Conservation (phyloP, 345 rosid genomes). For the Aurinia saxatilis region DNA sequence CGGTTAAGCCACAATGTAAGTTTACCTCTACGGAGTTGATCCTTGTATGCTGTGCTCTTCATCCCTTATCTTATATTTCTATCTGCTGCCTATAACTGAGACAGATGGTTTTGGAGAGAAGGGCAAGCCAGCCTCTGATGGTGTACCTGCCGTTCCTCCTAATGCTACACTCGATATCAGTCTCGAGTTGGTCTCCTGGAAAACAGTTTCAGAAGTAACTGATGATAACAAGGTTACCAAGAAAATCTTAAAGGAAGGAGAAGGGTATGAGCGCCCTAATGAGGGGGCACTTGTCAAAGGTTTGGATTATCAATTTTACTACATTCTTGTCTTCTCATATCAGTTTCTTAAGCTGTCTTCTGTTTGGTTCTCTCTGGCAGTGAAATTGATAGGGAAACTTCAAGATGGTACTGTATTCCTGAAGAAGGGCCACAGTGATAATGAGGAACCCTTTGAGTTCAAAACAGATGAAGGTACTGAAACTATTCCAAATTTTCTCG, state of each 20-base stretch:
- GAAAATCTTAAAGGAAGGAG: slow-evolving; percentile 82
- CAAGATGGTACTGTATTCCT: slow-evolving; percentile 68
- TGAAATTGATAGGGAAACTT: slow-evolving; percentile 78
- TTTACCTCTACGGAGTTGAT: background rate
- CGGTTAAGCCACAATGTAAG: slow-evolving; percentile 53
- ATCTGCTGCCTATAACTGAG: background rate
- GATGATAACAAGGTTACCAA: slow-evolving; percentile 77
- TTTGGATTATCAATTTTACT: slow-evolving; percentile 7
- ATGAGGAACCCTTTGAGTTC: slow-evolving; percentile 69
- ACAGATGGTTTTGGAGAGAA: slow-evolving; percentile 92
- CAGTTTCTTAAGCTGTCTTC: background rate
- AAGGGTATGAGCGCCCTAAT: slow-evolving; percentile 75
- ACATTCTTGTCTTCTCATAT: background rate
- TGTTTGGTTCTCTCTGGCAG: slow-evolving; percentile 34
- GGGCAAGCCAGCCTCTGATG: slow-evolving; percentile 51
- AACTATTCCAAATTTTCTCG: background rate
- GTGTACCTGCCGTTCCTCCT: slow-evolving; percentile 69
- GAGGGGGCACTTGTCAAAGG: slow-evolving; percentile 79
- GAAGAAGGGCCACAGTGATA: slow-evolving; percentile 67
- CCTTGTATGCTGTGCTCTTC: background rate
- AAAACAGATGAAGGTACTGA: slow-evolving; percentile 75
- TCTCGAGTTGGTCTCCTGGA: slow-evolving; percentile 81
- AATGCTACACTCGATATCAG: slow-evolving; percentile 57
- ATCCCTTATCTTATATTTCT: slow-evolving; percentile 1
- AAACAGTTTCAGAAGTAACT: slow-evolving; percentile 69